Conservation (phyloP, 2,329 filamentous ascomycete species). For the Ophiostoma perfectum region DNA sequence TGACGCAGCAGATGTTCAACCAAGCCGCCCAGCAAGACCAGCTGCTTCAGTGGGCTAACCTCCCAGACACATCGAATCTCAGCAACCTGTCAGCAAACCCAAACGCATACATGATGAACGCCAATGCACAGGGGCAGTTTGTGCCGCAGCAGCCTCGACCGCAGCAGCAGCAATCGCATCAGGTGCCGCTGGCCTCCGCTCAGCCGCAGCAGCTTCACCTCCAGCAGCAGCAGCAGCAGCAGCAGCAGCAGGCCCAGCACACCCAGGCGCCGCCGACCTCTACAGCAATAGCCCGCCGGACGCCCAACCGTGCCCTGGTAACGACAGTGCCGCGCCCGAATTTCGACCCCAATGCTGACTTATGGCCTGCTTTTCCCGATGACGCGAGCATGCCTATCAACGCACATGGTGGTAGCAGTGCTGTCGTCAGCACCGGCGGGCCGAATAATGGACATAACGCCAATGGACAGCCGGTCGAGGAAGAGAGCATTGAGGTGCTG, state of each 20-base stretch:
- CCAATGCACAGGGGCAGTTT: conserved; percentile 29
- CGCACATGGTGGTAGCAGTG: not conserved
- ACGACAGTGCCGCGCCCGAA: conserved; percentile 37
- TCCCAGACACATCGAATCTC: conserved; percentile 36
- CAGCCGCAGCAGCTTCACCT: conserved; percentile 25
- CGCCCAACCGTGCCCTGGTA: conserved; percentile 48
- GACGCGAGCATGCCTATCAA: conserved; percentile 32
- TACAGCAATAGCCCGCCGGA: conserved; percentile 48
- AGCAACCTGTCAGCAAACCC: conserved; percentile 35
- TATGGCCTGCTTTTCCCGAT: conserved; percentile 40
- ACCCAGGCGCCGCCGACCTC: conserved; percentile 34
- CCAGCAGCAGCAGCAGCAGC: conserved; percentile 27
- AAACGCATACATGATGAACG: conserved; percentile 39
- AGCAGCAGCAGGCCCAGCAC: conserved; percentile 28
- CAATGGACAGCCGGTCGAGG: conserved; percentile 40
- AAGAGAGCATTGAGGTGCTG: conserved; percentile 70
- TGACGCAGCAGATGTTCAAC: conserved; percentile 43
- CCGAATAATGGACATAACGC: conserved; percentile 15
- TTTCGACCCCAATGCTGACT: conserved; percentile 39
- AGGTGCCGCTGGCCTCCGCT: not conserved
- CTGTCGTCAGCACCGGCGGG: not conserved
- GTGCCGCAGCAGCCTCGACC: conserved; percentile 26
- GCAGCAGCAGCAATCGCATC: conserved; percentile 7
- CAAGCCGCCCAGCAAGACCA: conserved; percentile 42
- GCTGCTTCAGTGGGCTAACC: conserved; percentile 43